phyloP scores from a whole-genome alignment of 805 yeast genomes.

The Cyberlindnera americana region DNA sequence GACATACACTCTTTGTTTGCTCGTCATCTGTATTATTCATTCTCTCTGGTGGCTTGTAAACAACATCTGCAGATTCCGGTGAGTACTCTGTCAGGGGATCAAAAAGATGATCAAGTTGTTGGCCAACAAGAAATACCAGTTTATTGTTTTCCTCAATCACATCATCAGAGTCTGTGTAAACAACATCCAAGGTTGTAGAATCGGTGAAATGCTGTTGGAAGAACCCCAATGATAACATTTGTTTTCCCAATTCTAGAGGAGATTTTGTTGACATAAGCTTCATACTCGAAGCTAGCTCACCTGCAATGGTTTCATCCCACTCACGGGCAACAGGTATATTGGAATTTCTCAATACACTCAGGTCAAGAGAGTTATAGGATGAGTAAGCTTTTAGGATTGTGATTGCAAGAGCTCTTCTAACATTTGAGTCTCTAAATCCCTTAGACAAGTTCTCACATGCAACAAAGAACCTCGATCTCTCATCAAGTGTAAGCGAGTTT shows the following conservation, averaged over 20 bases:
- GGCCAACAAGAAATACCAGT: conserved; percentile 74
- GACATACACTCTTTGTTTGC: conserved; percentile 51
- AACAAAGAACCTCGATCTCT: conserved; percentile 67
- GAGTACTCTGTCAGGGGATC: conserved; percentile 90
- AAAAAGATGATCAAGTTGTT: conserved; percentile 82
- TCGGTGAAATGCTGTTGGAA: conserved; percentile 45
- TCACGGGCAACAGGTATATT: conserved; percentile 24
- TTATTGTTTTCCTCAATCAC: conserved; percentile 67
- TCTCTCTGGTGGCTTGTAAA: conserved; percentile 58
- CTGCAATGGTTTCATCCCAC: conserved; percentile 85
- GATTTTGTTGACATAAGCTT: conserved; percentile 44
- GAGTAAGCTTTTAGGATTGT: conserved; percentile 66
- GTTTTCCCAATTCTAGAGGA: conserved; percentile 56
- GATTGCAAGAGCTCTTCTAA: conserved; percentile 74
- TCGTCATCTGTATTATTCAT: conserved; percentile 29
- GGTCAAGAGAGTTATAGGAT: conserved; percentile 36
- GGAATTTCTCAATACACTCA: conserved; percentile 15
- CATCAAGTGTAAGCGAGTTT: conserved; percentile 52
- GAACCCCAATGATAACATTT: conserved; percentile 54
- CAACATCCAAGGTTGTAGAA: conserved; percentile 66
- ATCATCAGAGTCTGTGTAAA: conserved; percentile 54
- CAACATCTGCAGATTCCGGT: conserved; percentile 78
- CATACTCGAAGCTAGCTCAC: conserved; percentile 70
- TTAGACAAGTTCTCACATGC: conserved; percentile 68
- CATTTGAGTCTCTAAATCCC: conserved; percentile 49